Percentiles rank a stretch among this genome's conserved stretches.
These are phyloP conservation scores for Ustilaginoidea virens DNA, from an alignment of 2,329 filamentous ascomycete species.

Conservation along the genomic window DNA sequence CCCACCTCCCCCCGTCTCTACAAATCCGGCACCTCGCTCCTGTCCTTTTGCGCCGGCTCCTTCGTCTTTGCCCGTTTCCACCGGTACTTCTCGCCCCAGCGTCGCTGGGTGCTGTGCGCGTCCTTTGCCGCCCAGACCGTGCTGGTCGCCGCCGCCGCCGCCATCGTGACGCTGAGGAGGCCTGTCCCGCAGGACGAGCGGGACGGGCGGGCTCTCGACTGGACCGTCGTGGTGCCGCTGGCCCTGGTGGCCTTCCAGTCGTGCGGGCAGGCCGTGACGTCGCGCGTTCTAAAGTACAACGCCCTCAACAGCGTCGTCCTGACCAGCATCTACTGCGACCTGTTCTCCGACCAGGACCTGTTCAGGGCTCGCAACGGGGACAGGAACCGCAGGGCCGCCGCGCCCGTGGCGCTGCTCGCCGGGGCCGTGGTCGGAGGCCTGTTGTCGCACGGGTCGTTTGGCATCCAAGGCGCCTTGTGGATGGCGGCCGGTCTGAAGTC, in stretches of 20 bases:
- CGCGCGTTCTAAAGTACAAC: slow-evolving; percentile 51
- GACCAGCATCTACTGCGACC: slow-evolving; percentile 68
- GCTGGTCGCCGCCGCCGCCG: slow-evolving; percentile 35
- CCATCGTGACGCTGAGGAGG: too few relatives aligned
- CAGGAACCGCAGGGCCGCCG: slow-evolving; percentile 33
- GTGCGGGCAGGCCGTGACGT: slow-evolving; percentile 64
- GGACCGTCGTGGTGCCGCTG: slow-evolving; percentile 50
- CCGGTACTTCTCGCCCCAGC: slow-evolving; percentile 41
- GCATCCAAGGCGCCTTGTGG: slow-evolving; percentile 41
- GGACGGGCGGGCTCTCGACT: slow-evolving; percentile 31
- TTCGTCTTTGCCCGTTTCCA: slow-evolving; percentile 58
- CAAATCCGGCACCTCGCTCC: slow-evolving; percentile 56
- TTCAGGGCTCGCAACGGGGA: slow-evolving; percentile 30
- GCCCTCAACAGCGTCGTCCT: slow-evolving; percentile 64
- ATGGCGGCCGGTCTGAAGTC: slow-evolving; percentile 41
- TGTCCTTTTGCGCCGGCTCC: slow-evolving; percentile 56
- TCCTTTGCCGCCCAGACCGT: slow-evolving; percentile 39
- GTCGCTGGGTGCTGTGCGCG: slow-evolving; percentile 47
- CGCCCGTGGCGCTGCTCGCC: slow-evolving; percentile 30
- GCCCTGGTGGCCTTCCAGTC: slow-evolving; percentile 61
- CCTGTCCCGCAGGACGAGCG: slow-evolving; percentile 22
- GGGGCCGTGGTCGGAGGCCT: slow-evolving; percentile 35
- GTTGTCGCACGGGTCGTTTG: slow-evolving; percentile 30
- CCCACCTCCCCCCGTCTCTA: slow-evolving; percentile 15
- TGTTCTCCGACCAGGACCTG: slow-evolving; percentile 49